Evolutionary conservation across 768 basidiomycete genomes (phyloP), one percentile per base, ranked within the genome.

Genomic region (Mycena indigotica): DNA sequence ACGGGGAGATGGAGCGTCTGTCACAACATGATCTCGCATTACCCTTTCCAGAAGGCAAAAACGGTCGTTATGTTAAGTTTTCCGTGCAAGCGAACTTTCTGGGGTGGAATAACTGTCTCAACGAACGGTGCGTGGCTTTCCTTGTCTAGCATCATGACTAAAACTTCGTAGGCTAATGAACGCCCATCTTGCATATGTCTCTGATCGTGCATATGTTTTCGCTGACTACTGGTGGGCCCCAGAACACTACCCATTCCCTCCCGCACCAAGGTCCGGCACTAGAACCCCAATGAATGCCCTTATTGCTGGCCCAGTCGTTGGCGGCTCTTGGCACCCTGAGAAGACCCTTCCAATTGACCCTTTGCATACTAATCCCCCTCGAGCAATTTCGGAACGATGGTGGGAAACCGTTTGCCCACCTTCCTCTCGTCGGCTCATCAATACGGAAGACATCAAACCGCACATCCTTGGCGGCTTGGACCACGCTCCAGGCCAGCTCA

Each of bases 91-190:
- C 75, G 16, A 67, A 73, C 48, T 57, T 63, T 25, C 57, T 80
- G 24, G 81, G 81, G 3, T 82, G 80, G 80, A 83, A 82, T 64
- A 83, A 83, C 62, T 75, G 75, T 50, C 64, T 83, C 28, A 80
- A 80, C 50, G 81, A 82, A 66, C 62, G 78, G 80, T 82, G 58
- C 17, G 79, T 70, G n/a, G n/a, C 12, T 19, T 39, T 24, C 40
- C 28, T 32, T 17, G 48, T 28, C 25, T 50, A n/a, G n/a, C 54
- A 19, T 38, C 21, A 35, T 8, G 32, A 8, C 32, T 8, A 35
- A 44, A n/a, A 10, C 19, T 15, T 26, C 2, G 28, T 16, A 81
- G 81, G 19, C 68, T 84, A 3, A 77, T 84, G 77, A 78, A 80
- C 57, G 72, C 77, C 0, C 73, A 78, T 56, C 73, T 84, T 12